Evolutionary conservation across 2,329 filamentous ascomycete species (phyloP).

Genomic region (Claviceps sp.): DNA sequence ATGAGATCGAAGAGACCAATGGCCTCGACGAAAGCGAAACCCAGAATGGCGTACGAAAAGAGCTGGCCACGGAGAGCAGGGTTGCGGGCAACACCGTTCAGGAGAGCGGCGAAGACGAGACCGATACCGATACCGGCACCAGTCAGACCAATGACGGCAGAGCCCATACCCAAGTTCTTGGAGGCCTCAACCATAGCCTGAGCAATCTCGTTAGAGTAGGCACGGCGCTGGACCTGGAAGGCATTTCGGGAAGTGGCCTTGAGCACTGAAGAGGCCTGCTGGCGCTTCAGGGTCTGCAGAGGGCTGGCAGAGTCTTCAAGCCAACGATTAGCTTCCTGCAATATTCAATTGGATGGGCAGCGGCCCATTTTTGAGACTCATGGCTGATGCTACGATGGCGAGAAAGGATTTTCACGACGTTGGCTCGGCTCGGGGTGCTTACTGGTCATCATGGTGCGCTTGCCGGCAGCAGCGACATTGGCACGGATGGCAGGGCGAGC

Average conservation of each 20-base stretch:
- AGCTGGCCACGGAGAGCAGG: slow-evolving; percentile 88
- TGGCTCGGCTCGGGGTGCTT: slow-evolving; percentile 24
- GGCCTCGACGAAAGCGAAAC: slow-evolving; percentile 91
- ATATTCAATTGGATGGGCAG: slow-evolving; percentile 19
- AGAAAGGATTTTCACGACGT: slow-evolving; percentile 17
- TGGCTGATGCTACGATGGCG: slow-evolving; percentile 1
- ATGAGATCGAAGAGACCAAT: slow-evolving; percentile 82
- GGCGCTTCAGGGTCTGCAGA: slow-evolving; percentile 65
- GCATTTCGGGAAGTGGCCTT: slow-evolving; percentile 52
- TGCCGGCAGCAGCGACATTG: slow-evolving; percentile 50
- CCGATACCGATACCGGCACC: slow-evolving; percentile 92
- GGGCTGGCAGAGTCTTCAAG: slow-evolving; percentile 42
- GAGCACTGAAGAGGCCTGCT: slow-evolving; percentile 53
- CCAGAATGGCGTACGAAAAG: slow-evolving; percentile 90
- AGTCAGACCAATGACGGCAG: slow-evolving; percentile 82
- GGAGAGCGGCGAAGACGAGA: slow-evolving; percentile 82
- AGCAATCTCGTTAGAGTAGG: slow-evolving; percentile 81
- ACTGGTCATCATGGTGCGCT: slow-evolving; percentile 66
- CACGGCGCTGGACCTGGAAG: slow-evolving; percentile 53
- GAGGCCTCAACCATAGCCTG: slow-evolving; percentile 81
- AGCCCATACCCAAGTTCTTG: slow-evolving; percentile 82
- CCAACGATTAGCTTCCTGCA: slow-evolving; percentile 19
- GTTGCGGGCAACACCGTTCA: slow-evolving; percentile 87
- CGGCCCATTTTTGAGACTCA: slow-evolving; percentile 13
- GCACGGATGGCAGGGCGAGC: slow-evolving; percentile 61